Evolutionary conservation across 768 basidiomycete species (phyloP).

Genomic region (Boletus speciosus): DNA sequence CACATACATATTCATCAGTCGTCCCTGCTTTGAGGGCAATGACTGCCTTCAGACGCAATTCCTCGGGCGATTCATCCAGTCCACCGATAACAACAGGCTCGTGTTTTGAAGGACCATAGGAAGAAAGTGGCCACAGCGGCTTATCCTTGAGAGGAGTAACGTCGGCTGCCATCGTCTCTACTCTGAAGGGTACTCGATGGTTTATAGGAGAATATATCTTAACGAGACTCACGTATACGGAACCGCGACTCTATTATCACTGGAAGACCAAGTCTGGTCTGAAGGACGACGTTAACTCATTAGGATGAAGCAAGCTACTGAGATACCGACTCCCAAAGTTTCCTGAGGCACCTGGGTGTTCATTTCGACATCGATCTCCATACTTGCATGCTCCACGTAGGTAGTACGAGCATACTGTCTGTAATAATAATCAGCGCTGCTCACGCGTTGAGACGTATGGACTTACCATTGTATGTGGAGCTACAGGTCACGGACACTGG

Average conservation of each 20-base stretch:
- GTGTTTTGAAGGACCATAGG: conserved; percentile 72
- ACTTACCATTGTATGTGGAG: conserved; percentile 17
- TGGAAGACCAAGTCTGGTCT: conserved; percentile 43
- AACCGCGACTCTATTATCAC: conserved; percentile 24
- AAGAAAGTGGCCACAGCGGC: conserved; percentile 76
- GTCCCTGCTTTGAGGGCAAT: conserved; percentile 53
- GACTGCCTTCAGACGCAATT: conserved; percentile 65
- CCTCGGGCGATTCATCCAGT: conserved; percentile 75
- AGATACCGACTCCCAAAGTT: conserved; percentile 52
- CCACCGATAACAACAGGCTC: conserved; percentile 64
- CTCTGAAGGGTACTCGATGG: conserved; percentile 35
- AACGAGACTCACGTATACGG: conserved; percentile 39
- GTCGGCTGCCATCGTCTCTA: conserved; percentile 62
- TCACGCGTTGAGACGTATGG: neutral
- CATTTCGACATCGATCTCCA: conserved; percentile 61
- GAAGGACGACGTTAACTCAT: conserved; percentile 6
- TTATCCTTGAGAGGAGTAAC: conserved; percentile 58
- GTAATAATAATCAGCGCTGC: conserved; percentile 1
- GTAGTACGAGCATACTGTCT: conserved; percentile 63
- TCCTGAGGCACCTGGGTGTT: conserved; percentile 47
- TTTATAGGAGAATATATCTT: neutral
- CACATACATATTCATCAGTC: conserved; percentile 64
- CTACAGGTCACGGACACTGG: neutral
- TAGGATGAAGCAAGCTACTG: conserved; percentile 4
- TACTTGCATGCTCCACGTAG: conserved; percentile 64